Evolutionary conservation across 1,284 basidiomycete species (phyloP).

Genomic region (Meira nashicola): DNA sequence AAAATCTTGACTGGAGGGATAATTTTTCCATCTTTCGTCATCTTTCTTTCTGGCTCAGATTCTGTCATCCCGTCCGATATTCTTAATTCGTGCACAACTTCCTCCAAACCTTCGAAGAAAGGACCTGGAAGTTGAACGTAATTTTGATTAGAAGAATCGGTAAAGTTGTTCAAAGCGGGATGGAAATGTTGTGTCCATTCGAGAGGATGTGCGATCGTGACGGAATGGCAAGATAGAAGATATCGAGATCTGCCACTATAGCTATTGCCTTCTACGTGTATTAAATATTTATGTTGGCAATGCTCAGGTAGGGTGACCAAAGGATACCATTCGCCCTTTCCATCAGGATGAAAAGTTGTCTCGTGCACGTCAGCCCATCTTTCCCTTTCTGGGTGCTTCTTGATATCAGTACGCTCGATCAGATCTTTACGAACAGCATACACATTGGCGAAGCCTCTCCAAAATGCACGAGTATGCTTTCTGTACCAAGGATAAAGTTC

Average conservation of each 20-base stretch:
- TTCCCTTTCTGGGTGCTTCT: slow-evolving; percentile 18
- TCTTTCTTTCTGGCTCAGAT: not conserved
- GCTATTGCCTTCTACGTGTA: slow-evolving; percentile 41
- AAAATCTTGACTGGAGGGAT: not conserved
- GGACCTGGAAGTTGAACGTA: slow-evolving; percentile 25
- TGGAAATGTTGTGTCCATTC: slow-evolving; percentile 47
- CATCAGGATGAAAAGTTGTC: slow-evolving; percentile 21
- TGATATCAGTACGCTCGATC: slow-evolving; percentile 15
- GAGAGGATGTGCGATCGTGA: slow-evolving; percentile 27
- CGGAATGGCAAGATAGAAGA: slow-evolving; percentile 25
- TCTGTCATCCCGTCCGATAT: not conserved
- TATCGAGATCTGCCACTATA: slow-evolving; percentile 35
- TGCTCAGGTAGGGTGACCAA: not conserved
- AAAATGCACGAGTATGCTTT: slow-evolving; percentile 19
- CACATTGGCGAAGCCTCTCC: slow-evolving; percentile 28
- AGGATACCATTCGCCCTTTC: not conserved
- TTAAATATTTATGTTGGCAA: slow-evolving; percentile 31
- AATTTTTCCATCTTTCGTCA: not conserved
- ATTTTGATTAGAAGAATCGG: slow-evolving; percentile 20
- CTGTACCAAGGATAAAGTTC: slow-evolving; percentile 19
- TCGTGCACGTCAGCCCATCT: slow-evolving; percentile 33
- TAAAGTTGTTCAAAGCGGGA: slow-evolving; percentile 20
- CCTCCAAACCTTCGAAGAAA: slow-evolving; percentile 24
- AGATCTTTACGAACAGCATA: slow-evolving; percentile 27
- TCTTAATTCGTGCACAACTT: slow-evolving; percentile 17